Percentiles rank a stretch among this genome's conserved stretches.
These are phyloP conservation scores for Calonectria pteridis DNA, from an alignment of 2,329 filamentous ascomycete species.

Conservation along the genomic window DNA sequence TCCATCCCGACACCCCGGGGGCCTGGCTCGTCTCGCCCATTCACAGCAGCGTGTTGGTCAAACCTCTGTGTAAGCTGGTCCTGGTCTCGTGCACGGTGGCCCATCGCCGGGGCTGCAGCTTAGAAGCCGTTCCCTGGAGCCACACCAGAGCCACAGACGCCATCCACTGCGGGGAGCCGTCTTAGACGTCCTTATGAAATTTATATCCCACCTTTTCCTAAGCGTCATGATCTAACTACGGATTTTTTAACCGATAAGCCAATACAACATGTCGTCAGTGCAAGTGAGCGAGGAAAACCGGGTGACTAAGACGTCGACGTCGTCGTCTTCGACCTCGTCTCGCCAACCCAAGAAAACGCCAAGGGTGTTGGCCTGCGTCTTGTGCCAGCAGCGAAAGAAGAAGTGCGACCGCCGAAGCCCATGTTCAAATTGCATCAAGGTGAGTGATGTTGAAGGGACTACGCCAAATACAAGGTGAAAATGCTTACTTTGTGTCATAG, in stretches of 20 bases:
- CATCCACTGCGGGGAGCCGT: slow-evolving; percentile 2
- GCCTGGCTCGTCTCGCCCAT: slow-evolving; percentile 6
- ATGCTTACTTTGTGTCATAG: slow-evolving; percentile 23
- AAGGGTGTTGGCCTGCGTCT: slow-evolving; percentile 42
- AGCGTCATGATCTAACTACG: neutral
- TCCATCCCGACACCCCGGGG: slow-evolving; percentile 39
- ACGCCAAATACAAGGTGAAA: neutral
- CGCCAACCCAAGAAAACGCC: slow-evolving; percentile 30
- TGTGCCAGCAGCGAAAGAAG: slow-evolving; percentile 51
- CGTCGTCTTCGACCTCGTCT: slow-evolving; percentile 23
- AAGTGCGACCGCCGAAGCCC: slow-evolving; percentile 49
- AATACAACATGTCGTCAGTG: slow-evolving; percentile 1
- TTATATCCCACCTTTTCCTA: slow-evolving; percentile 3
- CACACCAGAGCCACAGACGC: neutral
- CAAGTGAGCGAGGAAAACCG: slow-evolving; percentile 6
- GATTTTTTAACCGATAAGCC: neutral
- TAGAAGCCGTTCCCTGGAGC: neutral
- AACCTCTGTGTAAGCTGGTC: neutral
- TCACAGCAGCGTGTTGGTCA: neutral
- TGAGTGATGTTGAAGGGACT: slow-evolving; percentile 10
- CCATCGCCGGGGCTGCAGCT: neutral
- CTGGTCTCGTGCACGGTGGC: neutral
- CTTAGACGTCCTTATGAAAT: neutral
- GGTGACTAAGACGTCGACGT: slow-evolving; percentile 13
- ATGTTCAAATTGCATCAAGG: slow-evolving; percentile 47